phyloP scores from a whole-genome alignment of 2,329 filamentous ascomycete genomes.

The Pseudocercospora fuligena region DNA sequence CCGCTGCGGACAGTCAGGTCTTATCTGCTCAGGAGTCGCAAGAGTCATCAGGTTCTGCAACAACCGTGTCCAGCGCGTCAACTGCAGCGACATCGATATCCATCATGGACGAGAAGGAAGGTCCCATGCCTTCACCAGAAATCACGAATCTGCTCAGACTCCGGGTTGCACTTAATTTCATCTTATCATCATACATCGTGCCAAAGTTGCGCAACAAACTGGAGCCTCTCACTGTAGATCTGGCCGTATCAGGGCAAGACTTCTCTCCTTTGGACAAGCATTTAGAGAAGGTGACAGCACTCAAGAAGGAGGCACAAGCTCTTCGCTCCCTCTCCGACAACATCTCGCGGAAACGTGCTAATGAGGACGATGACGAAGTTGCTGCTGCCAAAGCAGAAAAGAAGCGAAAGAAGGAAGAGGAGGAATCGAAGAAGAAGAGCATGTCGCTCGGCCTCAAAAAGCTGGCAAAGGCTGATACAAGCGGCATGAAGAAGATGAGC shows the following conservation, averaged over 20 bases:
- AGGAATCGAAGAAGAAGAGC: conserved; percentile 82
- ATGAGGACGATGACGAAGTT: conserved; percentile 66
- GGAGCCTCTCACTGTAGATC: conserved; percentile 47
- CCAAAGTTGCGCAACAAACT: conserved; percentile 51
- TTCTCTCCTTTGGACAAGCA: conserved; percentile 75
- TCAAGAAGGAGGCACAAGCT: conserved; percentile 73
- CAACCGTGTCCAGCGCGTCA: conserved; percentile 25
- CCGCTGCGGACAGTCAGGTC: conserved; percentile 24
- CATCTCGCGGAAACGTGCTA: conserved; percentile 65
- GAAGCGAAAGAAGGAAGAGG: conserved; percentile 84
- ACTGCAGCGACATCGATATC: conserved; percentile 37
- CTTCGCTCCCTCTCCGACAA: conserved; percentile 72
- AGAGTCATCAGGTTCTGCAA: conserved; percentile 36
- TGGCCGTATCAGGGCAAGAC: conserved; percentile 51
- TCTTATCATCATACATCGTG: conserved; percentile 66
- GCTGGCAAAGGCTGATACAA: conserved; percentile 86
- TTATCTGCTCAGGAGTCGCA: conserved; percentile 25
- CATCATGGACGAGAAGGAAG: conserved; percentile 35
- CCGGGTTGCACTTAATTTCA: conserved; percentile 67
- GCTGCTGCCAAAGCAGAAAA: conserved; percentile 67
- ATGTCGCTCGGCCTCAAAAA: conserved; percentile 78
- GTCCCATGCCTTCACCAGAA: conserved; percentile 35
- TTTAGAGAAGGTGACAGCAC: conserved; percentile 65
- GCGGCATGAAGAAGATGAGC: conserved; percentile 96
- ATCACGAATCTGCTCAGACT: conserved; percentile 67